Base-by-base conservation (phyloP, 768 basidiomycete species). In the Obba rivulosa region DNA sequence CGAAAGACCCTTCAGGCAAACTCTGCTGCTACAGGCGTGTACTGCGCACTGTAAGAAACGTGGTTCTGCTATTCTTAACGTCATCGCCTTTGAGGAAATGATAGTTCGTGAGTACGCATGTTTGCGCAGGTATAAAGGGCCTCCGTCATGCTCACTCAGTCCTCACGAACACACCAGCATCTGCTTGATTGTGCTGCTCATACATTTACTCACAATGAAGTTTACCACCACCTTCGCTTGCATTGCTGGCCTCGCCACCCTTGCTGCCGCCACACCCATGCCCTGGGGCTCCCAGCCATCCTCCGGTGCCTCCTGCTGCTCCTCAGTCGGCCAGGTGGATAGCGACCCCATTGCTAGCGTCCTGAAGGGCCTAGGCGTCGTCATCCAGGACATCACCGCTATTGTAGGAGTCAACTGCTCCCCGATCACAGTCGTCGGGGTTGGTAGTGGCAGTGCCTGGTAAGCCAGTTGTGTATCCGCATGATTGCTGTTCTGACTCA, bases 341-440 rank as follows among this genome's bases (percentile, higher is more conserved):
- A 23, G 20, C 24, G 20, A 22, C 4, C 7, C 35, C 16, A 45
- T 20, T 23, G 36, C 35, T 2, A 24, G 10, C 3, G 28, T 46
- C 14, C 42, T 57, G 20, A 50, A 42, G 16, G 34, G 48, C 16
- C 20, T 57, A 3, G 58, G 56, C 23, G 40, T 55, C 24, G 53
- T 57, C 23, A 25, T 57, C 14, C 49, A 56, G 31, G 58, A 55
- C 45, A 37, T 53, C 23, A 43, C 48, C 41, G 55, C 46, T 22
- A 38, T 43, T 23, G 34, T 59, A n/a, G 55, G 57, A 9, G 41
- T 57, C 41, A 34, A 23, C 23, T 59, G 56, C 50, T 43, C 51
- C 8, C 53, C 58, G 23, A 55, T 53, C 51, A 50, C 41, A 34
- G 48, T 57, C 41, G 22, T 50, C 41, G 55, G 52, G n/a, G 49